A percentile compares a stretch with the other conserved stretches of the same genome.
Evolutionary conservation across 345 rosid species (phyloP).

Genomic region (Citrus mangshanensis): DNA sequence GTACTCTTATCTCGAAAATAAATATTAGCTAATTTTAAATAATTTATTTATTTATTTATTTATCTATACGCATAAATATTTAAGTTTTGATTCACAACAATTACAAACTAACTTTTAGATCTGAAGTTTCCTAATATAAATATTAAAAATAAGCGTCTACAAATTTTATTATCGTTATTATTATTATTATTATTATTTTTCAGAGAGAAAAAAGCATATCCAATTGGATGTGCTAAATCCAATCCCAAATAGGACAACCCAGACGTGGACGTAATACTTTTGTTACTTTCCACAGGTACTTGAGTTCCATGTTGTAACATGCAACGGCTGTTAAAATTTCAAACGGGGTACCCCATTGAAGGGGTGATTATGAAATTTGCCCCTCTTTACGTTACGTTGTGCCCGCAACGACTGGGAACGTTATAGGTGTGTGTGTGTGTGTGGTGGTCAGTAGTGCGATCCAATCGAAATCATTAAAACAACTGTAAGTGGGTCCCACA

Average conservation of each 20-base stretch:
- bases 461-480: not conserved
- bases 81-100: too few relatives aligned
- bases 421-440: not conserved
- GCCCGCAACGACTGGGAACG: not conserved
- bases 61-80: too few relatives aligned
- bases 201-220: not conserved
- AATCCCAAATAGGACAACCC: not conserved
- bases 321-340: not conserved
- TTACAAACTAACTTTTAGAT: too few relatives aligned
- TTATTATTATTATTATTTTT: too few relatives aligned
- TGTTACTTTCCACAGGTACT: not conserved
- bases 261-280: not conserved
- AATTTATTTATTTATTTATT: too few relatives aligned
- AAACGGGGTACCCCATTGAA: too few relatives aligned
- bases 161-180: too few relatives aligned
- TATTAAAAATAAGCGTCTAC: too few relatives aligned
- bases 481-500: not conserved
- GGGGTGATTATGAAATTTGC: not conserved
- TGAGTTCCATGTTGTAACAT: not conserved
- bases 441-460: not conserved
- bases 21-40: rapidly evolving
- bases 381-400: not conserved
- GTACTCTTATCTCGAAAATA: too few relatives aligned
- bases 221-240: not conserved
- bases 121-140: too few relatives aligned